Evolutionary conservation across 2,329 filamentous ascomycete genomes (phyloP).

Genomic region (Alternaria novae-zelandiae): DNA sequence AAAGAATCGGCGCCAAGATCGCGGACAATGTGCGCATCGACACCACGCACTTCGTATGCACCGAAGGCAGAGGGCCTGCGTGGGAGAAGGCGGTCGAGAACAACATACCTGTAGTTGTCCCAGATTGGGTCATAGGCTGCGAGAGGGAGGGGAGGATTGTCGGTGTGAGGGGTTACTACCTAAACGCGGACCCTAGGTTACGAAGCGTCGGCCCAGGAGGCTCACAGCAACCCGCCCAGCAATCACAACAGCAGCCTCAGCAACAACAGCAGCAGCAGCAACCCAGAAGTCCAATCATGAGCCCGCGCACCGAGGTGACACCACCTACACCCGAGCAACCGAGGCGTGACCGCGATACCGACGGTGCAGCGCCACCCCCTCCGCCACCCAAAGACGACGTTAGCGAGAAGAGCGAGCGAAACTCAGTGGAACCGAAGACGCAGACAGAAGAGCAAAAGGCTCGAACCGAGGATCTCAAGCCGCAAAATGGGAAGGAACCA

Average conservation of each 20-base stretch:
- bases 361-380: slow-evolving; percentile 38
- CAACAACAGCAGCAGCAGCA: slow-evolving; percentile 36
- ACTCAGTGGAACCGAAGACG: slow-evolving; percentile 39
- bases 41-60: slow-evolving; percentile 97
- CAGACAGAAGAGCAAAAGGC: slow-evolving; percentile 44
- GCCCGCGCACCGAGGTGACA: slow-evolving; percentile 58
- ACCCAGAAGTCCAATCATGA: slow-evolving; percentile 43
- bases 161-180: slow-evolving; percentile 92
- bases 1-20: slow-evolving; percentile 90
- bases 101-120: slow-evolving; percentile 95
- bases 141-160: slow-evolving; percentile 91
- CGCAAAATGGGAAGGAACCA: slow-evolving; percentile 35
- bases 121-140: slow-evolving; percentile 97
- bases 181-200: slow-evolving; percentile 79
- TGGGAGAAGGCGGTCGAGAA: slow-evolving; percentile 98
- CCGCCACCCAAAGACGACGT: slow-evolving; percentile 44
- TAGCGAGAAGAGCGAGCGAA: slow-evolving; percentile 27
- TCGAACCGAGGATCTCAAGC: slow-evolving; percentile 42
- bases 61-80: slow-evolving; percentile 82
- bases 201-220: slow-evolving; percentile 57
- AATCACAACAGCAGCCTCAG: slow-evolving; percentile 20
- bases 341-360: slow-evolving; percentile 30
- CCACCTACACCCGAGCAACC: slow-evolving; percentile 57
- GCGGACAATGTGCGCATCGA: slow-evolving; percentile 92
- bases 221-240: slow-evolving; percentile 33